Conservation (phyloP, 2,329 filamentous ascomycete species). For the Ramichloridium luteum region DNA sequence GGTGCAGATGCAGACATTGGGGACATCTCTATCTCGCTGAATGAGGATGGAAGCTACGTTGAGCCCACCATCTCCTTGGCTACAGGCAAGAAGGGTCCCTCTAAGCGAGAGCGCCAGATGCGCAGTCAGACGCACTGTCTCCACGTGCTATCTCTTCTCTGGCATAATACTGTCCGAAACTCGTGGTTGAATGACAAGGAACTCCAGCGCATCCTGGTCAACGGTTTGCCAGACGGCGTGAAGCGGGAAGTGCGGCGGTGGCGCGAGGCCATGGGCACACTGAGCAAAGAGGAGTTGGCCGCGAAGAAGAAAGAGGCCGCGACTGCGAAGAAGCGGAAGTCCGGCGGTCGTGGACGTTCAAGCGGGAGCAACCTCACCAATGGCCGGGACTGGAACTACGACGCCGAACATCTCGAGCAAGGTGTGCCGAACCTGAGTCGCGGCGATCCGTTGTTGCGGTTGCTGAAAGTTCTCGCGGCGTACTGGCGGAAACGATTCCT, state of each 20-base stretch:
- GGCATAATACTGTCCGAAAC: conserved; percentile 80
- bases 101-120: conserved; percentile 70
- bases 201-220: conserved; percentile 62
- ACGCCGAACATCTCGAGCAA: conserved; percentile 56
- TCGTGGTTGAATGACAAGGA: conserved; percentile 68
- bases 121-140: conserved; percentile 71
- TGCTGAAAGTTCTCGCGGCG: conserved; percentile 62
- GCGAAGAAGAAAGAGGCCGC: conserved; percentile 27
- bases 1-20: conserved; percentile 19
- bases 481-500: conserved; percentile 85
- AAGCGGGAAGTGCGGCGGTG: conserved; percentile 64
- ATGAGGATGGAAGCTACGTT: conserved; percentile 29
- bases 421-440: conserved; percentile 65
- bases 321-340: conserved; percentile 27
- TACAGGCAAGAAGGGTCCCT: conserved; percentile 62
- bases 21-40: conserved; percentile 24
- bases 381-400: conserved; percentile 58
- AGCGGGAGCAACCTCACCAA: conserved; percentile 32
- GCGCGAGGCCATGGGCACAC: conserved; percentile 54
- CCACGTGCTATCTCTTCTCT: conserved; percentile 78
- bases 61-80: conserved; percentile 30
- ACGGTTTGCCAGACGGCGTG: conserved; percentile 56
- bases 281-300: conserved; percentile 26
- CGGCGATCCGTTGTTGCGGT: conserved; percentile 65
- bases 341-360: conserved; percentile 21